phyloP scores from a whole-genome alignment of 2,329 filamentous ascomycete genomes.

The Hypocrella siamensis region DNA sequence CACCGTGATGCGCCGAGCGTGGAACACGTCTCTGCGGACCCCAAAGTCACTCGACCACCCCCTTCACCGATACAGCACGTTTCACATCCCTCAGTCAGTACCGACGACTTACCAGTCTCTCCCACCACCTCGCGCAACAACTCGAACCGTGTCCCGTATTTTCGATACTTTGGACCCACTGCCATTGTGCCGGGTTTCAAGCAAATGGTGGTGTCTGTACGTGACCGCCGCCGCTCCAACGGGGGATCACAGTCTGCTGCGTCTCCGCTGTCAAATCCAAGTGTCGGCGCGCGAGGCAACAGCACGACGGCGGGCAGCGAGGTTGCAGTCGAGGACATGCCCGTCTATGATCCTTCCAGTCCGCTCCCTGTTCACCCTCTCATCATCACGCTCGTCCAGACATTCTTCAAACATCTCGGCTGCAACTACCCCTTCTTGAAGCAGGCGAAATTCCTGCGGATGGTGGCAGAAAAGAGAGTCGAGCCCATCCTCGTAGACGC shows the following conservation, averaged over 20 bases:
- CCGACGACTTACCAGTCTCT: constrained; percentile 18
- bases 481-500: constrained; percentile 78
- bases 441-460: constrained; percentile 53
- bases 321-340: constrained; percentile 36
- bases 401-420: constrained; percentile 68
- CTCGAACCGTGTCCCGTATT: constrained; percentile 65
- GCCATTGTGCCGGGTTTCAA: constrained; percentile 87
- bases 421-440: constrained; percentile 78
- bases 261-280: constrained; percentile 28
- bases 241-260: constrained; percentile 39
- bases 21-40: constrained; percentile 1
- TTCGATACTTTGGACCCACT: constrained; percentile 79
- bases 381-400: constrained; percentile 61
- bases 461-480: constrained; percentile 65
- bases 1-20: background rate
- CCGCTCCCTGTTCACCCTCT: constrained; percentile 54
- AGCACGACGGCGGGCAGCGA: constrained; percentile 27
- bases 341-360: constrained; percentile 64
- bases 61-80: constrained; percentile 6
- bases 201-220: constrained; percentile 73
- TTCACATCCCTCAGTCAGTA: constrained; percentile 3
- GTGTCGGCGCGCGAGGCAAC: constrained; percentile 18
- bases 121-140: constrained; percentile 32
- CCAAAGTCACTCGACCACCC: background rate
- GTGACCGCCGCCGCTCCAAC: constrained; percentile 45